These are phyloP conservation scores for Beta macrorhiza DNA, from an alignment of 179 eudicot genomes.

Conservation along the genomic window DNA sequence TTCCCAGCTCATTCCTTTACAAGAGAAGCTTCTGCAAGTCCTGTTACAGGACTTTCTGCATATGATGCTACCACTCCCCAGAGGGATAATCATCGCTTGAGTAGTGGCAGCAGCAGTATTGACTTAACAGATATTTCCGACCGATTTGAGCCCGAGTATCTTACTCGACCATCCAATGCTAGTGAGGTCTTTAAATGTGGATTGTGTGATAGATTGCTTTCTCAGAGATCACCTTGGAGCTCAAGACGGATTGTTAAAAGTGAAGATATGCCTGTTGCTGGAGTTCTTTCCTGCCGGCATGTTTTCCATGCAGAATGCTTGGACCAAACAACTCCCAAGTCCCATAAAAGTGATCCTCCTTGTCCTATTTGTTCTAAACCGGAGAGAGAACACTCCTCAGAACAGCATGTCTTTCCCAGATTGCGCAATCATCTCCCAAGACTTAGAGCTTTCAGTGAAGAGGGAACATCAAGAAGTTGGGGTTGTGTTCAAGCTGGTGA, in stretches of 20 bases:
- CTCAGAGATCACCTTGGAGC: slow-evolving; percentile 95
- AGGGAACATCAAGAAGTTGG: slow-evolving; percentile 71
- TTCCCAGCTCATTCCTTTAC: slow-evolving; percentile 50
- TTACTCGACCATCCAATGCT: slow-evolving; percentile 33
- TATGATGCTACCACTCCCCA: slow-evolving; percentile 47
- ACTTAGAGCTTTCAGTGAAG: slow-evolving; percentile 54
- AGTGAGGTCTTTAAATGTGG: slow-evolving; percentile 55
- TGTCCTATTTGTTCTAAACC: slow-evolving; percentile 71
- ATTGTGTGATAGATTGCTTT: slow-evolving; percentile 80
- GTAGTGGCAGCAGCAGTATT: slow-evolving; percentile 70
- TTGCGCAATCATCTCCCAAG: slow-evolving; percentile 50
- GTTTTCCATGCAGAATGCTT: slow-evolving; percentile 96
- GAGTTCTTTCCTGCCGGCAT: slow-evolving; percentile 81
- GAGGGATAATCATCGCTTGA: slow-evolving; percentile 49
- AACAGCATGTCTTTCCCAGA: slow-evolving; percentile 46
- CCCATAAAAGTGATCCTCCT: slow-evolving; percentile 75
- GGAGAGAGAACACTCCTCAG: slow-evolving; percentile 50
- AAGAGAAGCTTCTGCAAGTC: slow-evolving; percentile 40
- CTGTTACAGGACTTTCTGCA: slow-evolving; percentile 37
- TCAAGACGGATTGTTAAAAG: slow-evolving; percentile 73
- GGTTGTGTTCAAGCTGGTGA: slow-evolving; percentile 81
- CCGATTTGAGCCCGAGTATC: slow-evolving; percentile 46
- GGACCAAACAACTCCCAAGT: slow-evolving; percentile 80
- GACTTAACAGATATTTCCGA: slow-evolving; percentile 62
- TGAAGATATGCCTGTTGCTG: slow-evolving; percentile 86